phyloP scores from a whole-genome alignment of 805 yeast genomes.

The Suhomyces sp. region DNA sequence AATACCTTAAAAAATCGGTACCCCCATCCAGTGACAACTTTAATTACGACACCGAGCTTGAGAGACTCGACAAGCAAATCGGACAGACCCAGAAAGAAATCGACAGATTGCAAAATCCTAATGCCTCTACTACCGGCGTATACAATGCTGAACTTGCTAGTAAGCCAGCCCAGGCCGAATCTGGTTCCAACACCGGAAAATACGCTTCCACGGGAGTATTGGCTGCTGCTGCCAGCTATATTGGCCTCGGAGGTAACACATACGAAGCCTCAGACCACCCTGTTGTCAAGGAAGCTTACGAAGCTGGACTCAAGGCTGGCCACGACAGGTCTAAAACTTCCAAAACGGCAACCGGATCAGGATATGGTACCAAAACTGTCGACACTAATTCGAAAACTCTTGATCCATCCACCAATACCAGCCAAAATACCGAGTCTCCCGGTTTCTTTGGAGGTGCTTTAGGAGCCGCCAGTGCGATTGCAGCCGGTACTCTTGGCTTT shows the following conservation, averaged over 20 bases:
- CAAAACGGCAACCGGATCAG: not conserved
- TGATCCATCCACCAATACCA: not conserved
- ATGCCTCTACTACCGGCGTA: constrained; percentile 7
- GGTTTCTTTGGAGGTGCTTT: constrained; percentile 16
- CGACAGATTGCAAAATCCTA: constrained; percentile 9
- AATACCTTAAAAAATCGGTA: constrained; percentile 1
- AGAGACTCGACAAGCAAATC: constrained; percentile 23
- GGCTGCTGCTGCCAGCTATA: constrained; percentile 16
- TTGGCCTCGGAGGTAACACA: constrained; percentile 6
- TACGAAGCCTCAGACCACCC: constrained; percentile 5
- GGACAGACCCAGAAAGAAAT: constrained; percentile 25
- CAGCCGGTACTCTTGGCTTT: constrained; percentile 8
- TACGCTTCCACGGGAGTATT: constrained; percentile 10
- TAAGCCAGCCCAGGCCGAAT: not conserved
- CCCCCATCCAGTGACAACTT: constrained; percentile 14
- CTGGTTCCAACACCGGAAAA: not conserved
- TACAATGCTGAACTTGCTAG: constrained; percentile 6
- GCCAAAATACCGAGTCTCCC: constrained; percentile 6
- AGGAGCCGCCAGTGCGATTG: constrained; percentile 11
- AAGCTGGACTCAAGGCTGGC: constrained; percentile 1
- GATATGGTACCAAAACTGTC: not conserved
- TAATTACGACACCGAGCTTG: constrained; percentile 22
- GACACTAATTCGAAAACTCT: not conserved
- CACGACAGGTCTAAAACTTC: not conserved
- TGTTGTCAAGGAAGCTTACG: constrained; percentile 15